Base-by-base conservation (phyloP, 345 rosid genomes). In the Heritiera fomes region DNA sequence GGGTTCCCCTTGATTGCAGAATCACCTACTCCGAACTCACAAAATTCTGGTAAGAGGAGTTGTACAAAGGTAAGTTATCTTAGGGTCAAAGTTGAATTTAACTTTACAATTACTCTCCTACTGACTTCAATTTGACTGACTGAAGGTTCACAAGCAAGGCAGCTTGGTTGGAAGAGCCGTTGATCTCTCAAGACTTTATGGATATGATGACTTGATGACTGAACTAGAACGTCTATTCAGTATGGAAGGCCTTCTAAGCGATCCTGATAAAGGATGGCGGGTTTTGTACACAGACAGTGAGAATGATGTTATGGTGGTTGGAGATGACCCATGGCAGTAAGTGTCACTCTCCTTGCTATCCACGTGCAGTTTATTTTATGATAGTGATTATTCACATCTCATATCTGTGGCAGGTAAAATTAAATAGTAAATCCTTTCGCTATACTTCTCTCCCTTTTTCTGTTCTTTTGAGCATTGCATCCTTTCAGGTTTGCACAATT, bases 131-230 rank as follows among this genome's bases (percentile, higher is more conserved):
- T 30, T 73, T 45, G 73, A 61, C 80, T 64, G 38, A 32, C 17
- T 75, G 83, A 89, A 95, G 98, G 98, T 91, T 85, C 94, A 92
- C 88, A 95, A 92, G 91, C 97, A 95, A 86, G 98, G 98, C 76
- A 95, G 91, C 80, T 82, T 87, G 83, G 97, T 95, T 82, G 98
- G 98, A 79, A 90, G 98, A 81, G 95, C 97, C 63, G 86, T 95
- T 80, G 98, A 93, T 82, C 90, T 93, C 70, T 89, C 91, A 1
- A 82, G 87, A 77, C 86, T 95, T 49, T 84, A 89, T 62, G 91
- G 93, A 61, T 95, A 95, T 49, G 75, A 64, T 62, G 98, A 91
- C 61, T 89, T 95, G 83, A 82, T 87, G 66, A 82, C 55, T 3
- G 98, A 95, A 83, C 91, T 95, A 28, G 98, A 95, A 70, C 85